Base-by-base conservation (phyloP, 169 alveolate species). In the Toxoplasma gondii region DNA sequence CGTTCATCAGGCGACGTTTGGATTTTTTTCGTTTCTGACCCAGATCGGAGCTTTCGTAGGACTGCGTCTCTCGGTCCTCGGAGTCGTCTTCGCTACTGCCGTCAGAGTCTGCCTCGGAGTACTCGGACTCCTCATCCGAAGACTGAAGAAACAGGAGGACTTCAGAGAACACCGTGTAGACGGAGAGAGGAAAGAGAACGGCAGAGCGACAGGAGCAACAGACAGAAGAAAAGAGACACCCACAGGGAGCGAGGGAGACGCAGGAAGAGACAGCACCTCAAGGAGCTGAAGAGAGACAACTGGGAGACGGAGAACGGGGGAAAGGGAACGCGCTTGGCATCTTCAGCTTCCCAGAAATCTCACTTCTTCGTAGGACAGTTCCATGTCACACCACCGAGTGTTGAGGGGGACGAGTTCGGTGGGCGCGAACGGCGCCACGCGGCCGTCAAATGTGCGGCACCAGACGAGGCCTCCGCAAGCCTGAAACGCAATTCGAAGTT, bases 371-470 rank as follows among this genome's bases (percentile, higher is more conserved):
- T 38, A 82, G 64, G 90, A 43, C 12, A 67, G 64, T 39, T 82
- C 90, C 36, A 17, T 0, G 64, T 82, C 90, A 36, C 90, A 82
- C 90, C 90, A 82, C 36, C 90, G 90, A 38, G 90, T 82, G 90
- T 82, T 82, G 36, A 90, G 69, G 54, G 93, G 93, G 49, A 90
- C 82, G 64, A 90, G 67, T n/a, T 90, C 93, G n/a, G 12, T 12
- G 10, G 93, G 78, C 9, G 81, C 41, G 36, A 90, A 90, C 17
- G 93, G 93, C 38, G 88, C 93, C 12, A 90, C 38, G 2, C 80
- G 64, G 31, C 93, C 93, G 49, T 90, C 93, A 45, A 90, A 22
- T 0, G 88, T 90, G 38, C 93, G 86, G 22, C 69, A 67, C 93
- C 93, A 90, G 45, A 90, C 69, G 4, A 78, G 38, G 16, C 93